These are phyloP conservation scores for Leccinum huronense DNA, from an alignment of 1,284 basidiomycete genomes.

Conservation along the genomic window DNA sequence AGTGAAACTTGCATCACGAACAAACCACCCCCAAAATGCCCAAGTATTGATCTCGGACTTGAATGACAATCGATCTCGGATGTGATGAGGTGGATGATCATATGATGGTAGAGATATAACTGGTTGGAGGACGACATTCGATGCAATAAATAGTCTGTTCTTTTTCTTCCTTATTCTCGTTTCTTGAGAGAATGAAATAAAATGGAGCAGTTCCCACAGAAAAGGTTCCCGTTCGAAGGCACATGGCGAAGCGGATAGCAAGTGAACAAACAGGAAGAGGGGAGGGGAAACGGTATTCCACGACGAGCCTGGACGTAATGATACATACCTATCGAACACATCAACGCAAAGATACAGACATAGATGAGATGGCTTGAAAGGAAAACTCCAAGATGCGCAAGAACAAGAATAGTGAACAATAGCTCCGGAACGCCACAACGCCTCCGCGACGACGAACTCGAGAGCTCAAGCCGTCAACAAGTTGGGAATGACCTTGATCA, in stretches of 20 bases:
- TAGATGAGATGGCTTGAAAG: not conserved
- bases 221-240: not conserved
- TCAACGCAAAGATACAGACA: not conserved
- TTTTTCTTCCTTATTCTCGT: not conserved
- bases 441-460: not conserved
- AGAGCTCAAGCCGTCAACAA: slow-evolving; percentile 49
- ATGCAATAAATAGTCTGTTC: not conserved
- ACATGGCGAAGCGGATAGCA: slow-evolving; percentile 3
- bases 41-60: not conserved
- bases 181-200: not conserved
- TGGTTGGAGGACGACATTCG: not conserved
- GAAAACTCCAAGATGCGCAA: not conserved
- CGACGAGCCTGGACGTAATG: not conserved
- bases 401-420: not conserved
- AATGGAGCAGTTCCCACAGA: not conserved
- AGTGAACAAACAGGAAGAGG: slow-evolving; percentile 4
- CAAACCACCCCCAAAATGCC: not conserved
- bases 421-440: not conserved
- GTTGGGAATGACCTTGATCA: slow-evolving; percentile 72
- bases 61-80: not conserved
- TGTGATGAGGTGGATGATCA: not conserved
- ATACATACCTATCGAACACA: slow-evolving; percentile 15
- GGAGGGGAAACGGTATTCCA: not conserved
- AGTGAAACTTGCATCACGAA: slow-evolving; percentile 10
- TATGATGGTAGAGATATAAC: not conserved